Conservation (phyloP, 176 grass and related monocot genomes). For the Hordeum marinum region DNA sequence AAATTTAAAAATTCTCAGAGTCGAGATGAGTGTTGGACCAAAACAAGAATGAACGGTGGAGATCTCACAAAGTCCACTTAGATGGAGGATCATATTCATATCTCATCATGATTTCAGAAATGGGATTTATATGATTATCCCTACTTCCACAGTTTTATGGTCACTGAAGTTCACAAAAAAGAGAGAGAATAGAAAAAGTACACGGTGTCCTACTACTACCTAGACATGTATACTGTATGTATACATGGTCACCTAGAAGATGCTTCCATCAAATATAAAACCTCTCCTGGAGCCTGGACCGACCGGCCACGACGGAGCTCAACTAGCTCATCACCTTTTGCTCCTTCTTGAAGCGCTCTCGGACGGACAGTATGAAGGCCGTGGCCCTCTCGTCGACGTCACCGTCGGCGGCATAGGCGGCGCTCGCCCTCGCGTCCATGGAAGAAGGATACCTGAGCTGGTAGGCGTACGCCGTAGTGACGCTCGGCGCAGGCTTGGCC, state of each 20-base stretch:
- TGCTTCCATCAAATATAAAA: slow-evolving; percentile 31
- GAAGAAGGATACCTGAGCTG: slow-evolving; percentile 18
- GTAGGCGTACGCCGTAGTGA: slow-evolving; percentile 12
- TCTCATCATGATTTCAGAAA: background rate
- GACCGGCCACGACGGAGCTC: background rate
- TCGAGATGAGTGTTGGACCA: background rate
- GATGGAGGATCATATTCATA: background rate
- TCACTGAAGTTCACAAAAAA: background rate
- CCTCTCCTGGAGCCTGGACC: background rate
- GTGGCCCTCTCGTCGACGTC: slow-evolving; percentile 47
- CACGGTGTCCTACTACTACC: background rate
- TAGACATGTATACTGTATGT: background rate
- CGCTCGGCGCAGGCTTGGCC: slow-evolving; percentile 18
- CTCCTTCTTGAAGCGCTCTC: slow-evolving; percentile 45
- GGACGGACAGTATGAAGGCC: slow-evolving; percentile 45
- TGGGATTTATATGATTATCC: background rate
- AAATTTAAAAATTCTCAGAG: background rate
- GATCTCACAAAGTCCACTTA: background rate
- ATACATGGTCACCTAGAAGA: slow-evolving; percentile 23
- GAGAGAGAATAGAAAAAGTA: background rate
- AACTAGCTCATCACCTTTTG: slow-evolving; percentile 12
- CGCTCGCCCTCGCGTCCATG: background rate
- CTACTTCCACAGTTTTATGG: background rate
- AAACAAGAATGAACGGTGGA: background rate
- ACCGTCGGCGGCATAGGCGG: background rate